Conservation (phyloP, 768 basidiomycete genomes). For the Boletus patriciae region DNA sequence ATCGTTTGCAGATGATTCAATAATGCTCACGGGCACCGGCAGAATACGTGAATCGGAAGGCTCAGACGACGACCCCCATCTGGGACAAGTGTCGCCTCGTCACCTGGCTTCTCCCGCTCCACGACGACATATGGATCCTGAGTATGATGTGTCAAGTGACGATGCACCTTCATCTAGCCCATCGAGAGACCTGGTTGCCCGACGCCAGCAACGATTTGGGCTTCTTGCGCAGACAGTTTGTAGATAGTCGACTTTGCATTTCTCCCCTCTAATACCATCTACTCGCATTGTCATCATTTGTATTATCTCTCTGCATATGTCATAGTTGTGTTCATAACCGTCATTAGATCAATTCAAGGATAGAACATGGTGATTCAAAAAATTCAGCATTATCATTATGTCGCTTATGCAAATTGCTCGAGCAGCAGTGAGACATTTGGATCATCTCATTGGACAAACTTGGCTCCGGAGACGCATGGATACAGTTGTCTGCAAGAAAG, state of each 20-base stretch:
- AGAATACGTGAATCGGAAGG: constrained; percentile 25
- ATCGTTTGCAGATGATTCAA: constrained; percentile 46
- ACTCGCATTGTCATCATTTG: constrained; percentile 24
- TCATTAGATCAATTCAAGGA: constrained; percentile 5
- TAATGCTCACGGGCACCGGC: constrained; percentile 30
- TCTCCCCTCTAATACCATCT: constrained; percentile 19
- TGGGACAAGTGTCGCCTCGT: constrained; percentile 70
- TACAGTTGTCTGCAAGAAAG: no score
- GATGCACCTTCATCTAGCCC: constrained; percentile 51
- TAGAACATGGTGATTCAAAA: background rate
- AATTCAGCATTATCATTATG: no score
- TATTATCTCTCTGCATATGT: constrained; percentile 15
- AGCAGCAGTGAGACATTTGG: no score
- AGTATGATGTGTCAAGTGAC: constrained; percentile 47
- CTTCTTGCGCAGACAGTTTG: background rate
- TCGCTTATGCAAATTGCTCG: no score
- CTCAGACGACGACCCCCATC: constrained; percentile 64
- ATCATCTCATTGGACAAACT: no score
- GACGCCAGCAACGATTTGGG: constrained; percentile 39
- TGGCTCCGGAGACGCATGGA: no score
- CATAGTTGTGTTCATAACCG: constrained; percentile 25
- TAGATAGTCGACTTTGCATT: constrained; percentile 12
- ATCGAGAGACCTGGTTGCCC: constrained; percentile 42
- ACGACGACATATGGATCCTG: constrained; percentile 37
- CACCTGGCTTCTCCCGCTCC: constrained; percentile 63